Evolutionary conservation across 495 filamentous ascomycete genomes (phyloP), one percentile per base, ranked within the genome.

Genomic region (Trichocladium antarcticum): DNA sequence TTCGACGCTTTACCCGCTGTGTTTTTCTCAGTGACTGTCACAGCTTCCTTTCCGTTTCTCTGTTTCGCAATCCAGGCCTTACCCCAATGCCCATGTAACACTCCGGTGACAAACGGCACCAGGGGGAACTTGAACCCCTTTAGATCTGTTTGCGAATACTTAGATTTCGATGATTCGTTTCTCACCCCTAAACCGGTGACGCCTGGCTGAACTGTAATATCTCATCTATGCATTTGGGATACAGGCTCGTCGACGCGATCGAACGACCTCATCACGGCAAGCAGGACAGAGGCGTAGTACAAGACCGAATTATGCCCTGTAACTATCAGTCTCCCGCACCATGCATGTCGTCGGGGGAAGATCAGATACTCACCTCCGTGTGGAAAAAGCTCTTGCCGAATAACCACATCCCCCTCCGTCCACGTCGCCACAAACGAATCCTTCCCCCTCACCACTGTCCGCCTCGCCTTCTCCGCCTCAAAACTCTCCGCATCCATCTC

Each of bases 251-350:
- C 43, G 17, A 22, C 44, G 3, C 16, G 9, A 8, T 47, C 76
- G 55, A 88, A 88, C 1, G 81, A 74, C 45, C 81, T 71, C 59
- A 84, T 67, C 12, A 83, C 75, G 2, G 83, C 82, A 10, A 84
- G 58, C 9, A 74, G 60, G 10, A 85, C 76, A 10, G 73, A 68
- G 3, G 72, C 60, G 36, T 69, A 77, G 17, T 68, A 71, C 58
- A 77, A 62, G 22, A 82, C 56, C 12, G 71, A 54, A 54, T 80
- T 82, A 49, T 83, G 80, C n/a, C 74, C 78, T 81, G 47, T 15
- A 45, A 41, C 7, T 28, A 36, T 63, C 29, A 63, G 55, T 21
- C 34, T 7, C 27, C 14, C 14, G 1, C 14, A 37, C 45, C 20
- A 22, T 15, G 12, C 8, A 9, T 8, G 16, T 16, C 3, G 17